These are phyloP conservation scores for Bauhinia variegata DNA, from an alignment of 306 rosid genomes.

Conservation along the genomic window DNA sequence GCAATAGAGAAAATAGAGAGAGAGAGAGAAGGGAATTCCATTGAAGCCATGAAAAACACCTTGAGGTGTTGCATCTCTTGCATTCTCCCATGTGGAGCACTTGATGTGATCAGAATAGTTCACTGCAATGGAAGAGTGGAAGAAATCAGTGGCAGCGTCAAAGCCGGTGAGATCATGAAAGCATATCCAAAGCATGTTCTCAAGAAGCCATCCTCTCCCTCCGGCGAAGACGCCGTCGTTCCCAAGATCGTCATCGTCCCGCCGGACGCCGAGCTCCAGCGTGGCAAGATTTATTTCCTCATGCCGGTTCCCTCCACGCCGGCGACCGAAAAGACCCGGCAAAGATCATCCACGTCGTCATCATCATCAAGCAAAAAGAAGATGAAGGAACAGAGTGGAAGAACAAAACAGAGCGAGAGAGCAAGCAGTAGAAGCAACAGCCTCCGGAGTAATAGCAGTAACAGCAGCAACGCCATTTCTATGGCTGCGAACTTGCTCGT, in stretches of 20 bases:
- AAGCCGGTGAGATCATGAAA: constrained; percentile 85
- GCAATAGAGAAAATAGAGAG: constrained; percentile 6
- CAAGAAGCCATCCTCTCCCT: constrained; percentile 76
- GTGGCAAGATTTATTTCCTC: constrained; percentile 98
- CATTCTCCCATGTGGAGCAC: constrained; percentile 92
- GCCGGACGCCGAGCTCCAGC: constrained; percentile 88
- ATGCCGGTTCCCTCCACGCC: constrained; percentile 63
- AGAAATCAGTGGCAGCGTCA: constrained; percentile 74
- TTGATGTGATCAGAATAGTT: constrained; percentile 88
- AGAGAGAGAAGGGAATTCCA: constrained; percentile 16
- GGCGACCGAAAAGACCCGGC: constrained; percentile 31
- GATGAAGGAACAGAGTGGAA: constrained; percentile 38
- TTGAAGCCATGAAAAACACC: constrained; percentile 63
- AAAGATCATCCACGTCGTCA: constrained; percentile 35
- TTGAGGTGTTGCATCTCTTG: constrained; percentile 93
- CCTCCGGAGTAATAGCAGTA: neutral
- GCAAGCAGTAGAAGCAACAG: neutral
- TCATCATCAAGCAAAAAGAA: constrained; percentile 49
- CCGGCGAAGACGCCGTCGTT: constrained; percentile 52
- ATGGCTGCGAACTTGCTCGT: constrained; percentile 55
- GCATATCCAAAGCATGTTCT: constrained; percentile 86
- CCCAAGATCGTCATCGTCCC: constrained; percentile 86
- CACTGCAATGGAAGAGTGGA: constrained; percentile 84
- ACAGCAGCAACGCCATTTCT: constrained; percentile 27
- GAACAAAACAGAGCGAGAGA: constrained; percentile 5